Evolutionary conservation across 179 eudicot species (phyloP), one percentile per base, ranked within the genome.

Genomic region (Corrigiola litoralis): DNA sequence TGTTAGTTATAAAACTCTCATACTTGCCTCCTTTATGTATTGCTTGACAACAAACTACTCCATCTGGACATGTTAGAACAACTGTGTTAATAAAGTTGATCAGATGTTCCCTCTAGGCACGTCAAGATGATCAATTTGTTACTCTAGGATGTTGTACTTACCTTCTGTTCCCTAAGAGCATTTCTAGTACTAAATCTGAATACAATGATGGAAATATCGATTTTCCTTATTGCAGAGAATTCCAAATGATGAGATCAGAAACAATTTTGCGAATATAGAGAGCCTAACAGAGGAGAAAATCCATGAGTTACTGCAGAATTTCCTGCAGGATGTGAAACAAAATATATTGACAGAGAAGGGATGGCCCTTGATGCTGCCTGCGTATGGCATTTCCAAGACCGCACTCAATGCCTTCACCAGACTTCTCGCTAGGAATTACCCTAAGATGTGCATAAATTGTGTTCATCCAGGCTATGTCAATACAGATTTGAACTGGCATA

Each of bases 381-480:
- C 76, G 37, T 72, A 72, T 53, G 76, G 72, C 14, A 61, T 72
- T 60, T 66, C 72, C 17, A 72, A 72, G 61, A 72, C 76, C 42
- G 72, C 72, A 4, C 16, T 72, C 36, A 72, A 72, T 45, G 68
- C 72, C 13, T 72, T 60, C 61, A 66, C 76, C 18, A 44, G 76
- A 61, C 61, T 72, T 54, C 68, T 72, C 0, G 71, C 76, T 0
- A 44, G 32, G 17, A 60, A 60, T 28, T 55, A 72, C 63, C 67
- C 67, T 8, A 27, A 34, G 8, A 72, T 72, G 72, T 36, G 52
- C 72, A 72, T 72, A 31, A 72, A 72, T 18, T 72, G 76, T 60
- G 76, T 72, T 6, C 76, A 72, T 66, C 76, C 76, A 1, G 76
- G 76, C 4, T 60, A 72, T 45, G 76, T 72, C 4, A 32, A 72